A percentile compares a stretch with the other conserved stretches of the same genome.
Conservation (phyloP, 306 rosid genomes). For the Argentina anserina region DNA sequence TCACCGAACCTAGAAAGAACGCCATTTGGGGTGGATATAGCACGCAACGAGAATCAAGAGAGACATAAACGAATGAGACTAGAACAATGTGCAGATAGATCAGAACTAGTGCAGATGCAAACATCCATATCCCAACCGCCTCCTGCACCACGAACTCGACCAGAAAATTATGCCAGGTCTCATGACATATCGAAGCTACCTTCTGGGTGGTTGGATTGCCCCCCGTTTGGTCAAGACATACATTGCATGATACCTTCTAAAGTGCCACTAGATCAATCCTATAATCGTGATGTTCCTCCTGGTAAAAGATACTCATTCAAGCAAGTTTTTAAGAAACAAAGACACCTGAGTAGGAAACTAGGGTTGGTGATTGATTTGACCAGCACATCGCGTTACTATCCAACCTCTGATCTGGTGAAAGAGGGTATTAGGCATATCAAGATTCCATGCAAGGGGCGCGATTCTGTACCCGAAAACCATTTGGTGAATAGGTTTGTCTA, state of each 20-base stretch:
- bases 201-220: conserved; percentile 95
- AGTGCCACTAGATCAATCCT: conserved; percentile 91
- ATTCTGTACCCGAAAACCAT: conserved; percentile 82
- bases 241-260: conserved; percentile 85
- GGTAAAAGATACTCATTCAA: conserved; percentile 97
- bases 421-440: conserved; percentile 92
- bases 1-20: conserved; percentile 36
- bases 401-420: conserved; percentile 65
- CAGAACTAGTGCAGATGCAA: conserved; percentile 30
- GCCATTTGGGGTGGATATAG: conserved; percentile 39
- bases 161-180: conserved; percentile 34
- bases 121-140: conserved; percentile 36
- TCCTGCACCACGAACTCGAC: conserved; percentile 47
- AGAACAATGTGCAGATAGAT: conserved; percentile 60
- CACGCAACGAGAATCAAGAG: conserved; percentile 95
- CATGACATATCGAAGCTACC: conserved; percentile 72
- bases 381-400: conserved; percentile 82
- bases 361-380: conserved; percentile 96
- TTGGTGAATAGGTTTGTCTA: conserved; percentile 80
- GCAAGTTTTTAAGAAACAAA: conserved; percentile 89
- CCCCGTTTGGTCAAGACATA: conserved; percentile 71
- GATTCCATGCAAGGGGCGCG: conserved; percentile 90
- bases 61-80: conserved; percentile 68
- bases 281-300: conserved; percentile 63
- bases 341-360: conserved; percentile 83